A percentile compares a stretch with the other conserved stretches of the same genome.
Evolutionary conservation across 2,329 filamentous ascomycete species (phyloP).

Genomic region (Plectosphaerella sp.): DNA sequence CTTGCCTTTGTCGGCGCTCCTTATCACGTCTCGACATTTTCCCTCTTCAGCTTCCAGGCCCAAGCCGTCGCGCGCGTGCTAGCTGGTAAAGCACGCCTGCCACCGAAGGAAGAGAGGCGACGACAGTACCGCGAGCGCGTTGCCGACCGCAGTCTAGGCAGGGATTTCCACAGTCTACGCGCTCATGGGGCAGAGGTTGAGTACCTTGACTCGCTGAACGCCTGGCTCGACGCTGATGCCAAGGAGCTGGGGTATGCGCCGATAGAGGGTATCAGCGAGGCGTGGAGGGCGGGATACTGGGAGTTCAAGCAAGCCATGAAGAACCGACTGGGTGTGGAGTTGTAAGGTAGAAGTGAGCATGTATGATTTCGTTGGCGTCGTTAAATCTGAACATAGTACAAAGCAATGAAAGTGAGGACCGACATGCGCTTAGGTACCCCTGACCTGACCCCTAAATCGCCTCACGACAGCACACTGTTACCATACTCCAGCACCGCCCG

Average conservation of each 20-base stretch:
- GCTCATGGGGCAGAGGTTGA: conserved; percentile 14
- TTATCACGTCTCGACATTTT: conserved; percentile 64
- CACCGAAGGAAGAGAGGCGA: conserved; percentile 32
- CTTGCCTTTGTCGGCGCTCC: conserved; percentile 61
- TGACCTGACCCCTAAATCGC: no score
- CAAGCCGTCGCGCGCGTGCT: conserved; percentile 55
- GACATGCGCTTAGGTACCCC: neutral
- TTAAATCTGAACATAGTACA: no score
- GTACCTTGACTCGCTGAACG: conserved; percentile 16
- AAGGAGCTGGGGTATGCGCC: neutral
- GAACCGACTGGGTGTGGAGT: neutral
- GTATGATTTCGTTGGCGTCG: no score
- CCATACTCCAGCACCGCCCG: neutral
- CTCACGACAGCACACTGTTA: neutral
- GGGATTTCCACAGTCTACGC: conserved; percentile 19
- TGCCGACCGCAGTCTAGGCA: conserved; percentile 11
- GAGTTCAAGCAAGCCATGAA: neutral
- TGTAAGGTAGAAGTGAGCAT: neutral
- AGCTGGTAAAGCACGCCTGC: conserved; percentile 43
- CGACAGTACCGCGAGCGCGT: conserved; percentile 20
- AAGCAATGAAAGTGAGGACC: no score
- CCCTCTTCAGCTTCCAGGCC: conserved; percentile 66
- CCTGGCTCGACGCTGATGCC: conserved; percentile 13
- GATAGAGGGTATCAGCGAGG: neutral
- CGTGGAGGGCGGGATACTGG: conserved; percentile 3